Evolutionary conservation across 495 filamentous ascomycete species (phyloP), one percentile per base, ranked within the genome.

Genomic region (Tuber brumale): DNA sequence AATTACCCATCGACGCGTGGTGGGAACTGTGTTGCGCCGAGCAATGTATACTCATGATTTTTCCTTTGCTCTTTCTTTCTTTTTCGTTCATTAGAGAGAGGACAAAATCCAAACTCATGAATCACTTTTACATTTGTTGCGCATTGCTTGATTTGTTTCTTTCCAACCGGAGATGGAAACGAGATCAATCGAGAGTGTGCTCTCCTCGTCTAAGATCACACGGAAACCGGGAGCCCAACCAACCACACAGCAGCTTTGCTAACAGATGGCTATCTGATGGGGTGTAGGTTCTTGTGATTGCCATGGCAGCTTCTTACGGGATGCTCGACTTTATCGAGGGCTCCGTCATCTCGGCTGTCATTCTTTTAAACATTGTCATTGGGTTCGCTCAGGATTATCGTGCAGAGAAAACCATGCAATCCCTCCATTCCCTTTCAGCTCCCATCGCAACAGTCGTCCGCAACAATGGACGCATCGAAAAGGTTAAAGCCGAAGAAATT

Each of bases 301-400:
- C 91, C 75, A 93, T 93, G 91, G 89, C 87, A 41, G 85, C 93
- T 57, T 92, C 91, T 74, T 93, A 91, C 80, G 91, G 89, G 76
- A 92, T 93, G 77, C 83, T 88, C 74, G 91, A 92, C 77, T 94
- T 89, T 79, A 90, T 93, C 80, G 92, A 94, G 85, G 92, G 90
- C 66, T 90, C 90, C 72, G 91, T 93, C 75, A 89, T 93, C 72
- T 87, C 90, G 1, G 90, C 90, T 57, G 91, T 94, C 77, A 92
- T 94, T 74, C 76, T 89, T 61, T 85, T 94, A 78, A 94, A 94
- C 82, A 90, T 93, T 73, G 77, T 89, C 57, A 89, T 93, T 39
- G 92, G 90, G 84, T 92, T 93, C 81, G 84, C 88, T 72, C 91
- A 93, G 83, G 92, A 94, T 76, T 93, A 90, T 77, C 86, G 88